Base-by-base conservation (phyloP, 2,329 filamentous ascomycete genomes). In the Fusarium goolgardi region DNA sequence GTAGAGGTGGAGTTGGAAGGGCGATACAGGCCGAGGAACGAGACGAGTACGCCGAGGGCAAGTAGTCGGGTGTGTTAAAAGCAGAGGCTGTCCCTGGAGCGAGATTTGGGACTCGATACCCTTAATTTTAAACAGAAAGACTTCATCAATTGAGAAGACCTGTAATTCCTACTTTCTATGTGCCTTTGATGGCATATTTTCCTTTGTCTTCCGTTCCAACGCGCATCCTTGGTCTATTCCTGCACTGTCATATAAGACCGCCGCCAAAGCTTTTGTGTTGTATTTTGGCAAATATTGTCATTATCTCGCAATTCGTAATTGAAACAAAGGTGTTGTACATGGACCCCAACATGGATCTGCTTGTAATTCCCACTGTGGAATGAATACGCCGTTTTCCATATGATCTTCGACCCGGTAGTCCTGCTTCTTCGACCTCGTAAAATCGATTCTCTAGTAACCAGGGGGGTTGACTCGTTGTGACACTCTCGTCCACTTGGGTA, bases 401-500 rank as follows among this genome's bases (percentile, higher is more conserved):
- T 60, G 45, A 50, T 64, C 57, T 56, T 67, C 49, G 47, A 35
- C 53, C 56, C 32, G 47, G 51, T 62, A 27, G 45, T 53, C 39
- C 55, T 51, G 41, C 29, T 50, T 56, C 45, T 59, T 53, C 49
- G 54, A 39, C 40, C 56, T 53, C 53, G 27, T 50, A 32, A 67
- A 27, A 34, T 61, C 50, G 63, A 43, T 31, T 55, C 82, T 89
- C 82, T 89, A 97, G 81, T 95, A 98, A 82, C 95, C 95, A 46
- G 95, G 94, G 60, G 95, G 95, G 80, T 98, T 98, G 78, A 97
- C 78, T 81, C 95, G 86, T 81, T 98, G 95, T 70, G 93, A 97
- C 67, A 98, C 91, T 81, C 94, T 91, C 73, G 95, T 98, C 95
- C 95, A 98, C 83, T 98, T 94, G 58, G 90, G 91, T 53, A 94